Conservation (phyloP, 371 early-diverging fungal species). For the Circinella umbellata region DNA sequence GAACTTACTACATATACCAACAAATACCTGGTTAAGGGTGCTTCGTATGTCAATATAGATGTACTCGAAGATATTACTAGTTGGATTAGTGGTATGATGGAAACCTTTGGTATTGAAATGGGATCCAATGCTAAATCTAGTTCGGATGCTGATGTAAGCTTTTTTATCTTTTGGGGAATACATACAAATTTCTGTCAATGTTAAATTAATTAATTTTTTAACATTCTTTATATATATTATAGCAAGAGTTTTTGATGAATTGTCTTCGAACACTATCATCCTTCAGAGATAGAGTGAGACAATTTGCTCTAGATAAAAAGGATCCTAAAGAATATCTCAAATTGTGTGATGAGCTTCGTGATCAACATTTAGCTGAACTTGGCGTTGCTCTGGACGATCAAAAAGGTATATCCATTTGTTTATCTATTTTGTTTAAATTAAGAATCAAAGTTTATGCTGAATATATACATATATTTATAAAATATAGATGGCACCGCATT, state of each 20-base stretch:
- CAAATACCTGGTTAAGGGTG: conserved; percentile 71
- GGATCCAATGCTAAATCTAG: conserved; percentile 47
- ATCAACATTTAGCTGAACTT: conserved; percentile 82
- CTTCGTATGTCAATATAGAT: conserved; percentile 57
- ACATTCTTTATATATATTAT: conserved; percentile 1
- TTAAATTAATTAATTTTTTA: neutral
- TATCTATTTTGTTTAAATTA: neutral
- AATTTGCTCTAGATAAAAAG: conserved; percentile 64
- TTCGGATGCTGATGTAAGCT: conserved; percentile 41
- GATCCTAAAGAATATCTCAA: conserved; percentile 68
- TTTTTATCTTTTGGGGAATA: neutral
- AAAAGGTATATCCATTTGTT: conserved; percentile 52
- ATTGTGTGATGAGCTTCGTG: conserved; percentile 87
- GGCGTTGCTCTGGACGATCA: conserved; percentile 94
- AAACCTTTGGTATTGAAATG: conserved; percentile 76
- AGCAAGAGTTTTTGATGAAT: conserved; percentile 80
- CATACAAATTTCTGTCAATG: too few relatives aligned
- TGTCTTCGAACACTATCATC: conserved; percentile 79
- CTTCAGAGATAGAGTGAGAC: conserved; percentile 90
- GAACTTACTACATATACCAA: conserved; percentile 84
- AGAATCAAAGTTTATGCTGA: neutral
- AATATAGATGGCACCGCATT: conserved; percentile 81
- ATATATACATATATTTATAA: neutral
- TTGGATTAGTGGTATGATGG: conserved; percentile 81
- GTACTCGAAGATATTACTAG: conserved; percentile 79